A percentile compares a stretch with the other conserved stretches of the same genome.
These are phyloP conservation scores for Fusarium chaquense DNA, from an alignment of 2,329 filamentous ascomycete genomes.

Conservation along the genomic window DNA sequence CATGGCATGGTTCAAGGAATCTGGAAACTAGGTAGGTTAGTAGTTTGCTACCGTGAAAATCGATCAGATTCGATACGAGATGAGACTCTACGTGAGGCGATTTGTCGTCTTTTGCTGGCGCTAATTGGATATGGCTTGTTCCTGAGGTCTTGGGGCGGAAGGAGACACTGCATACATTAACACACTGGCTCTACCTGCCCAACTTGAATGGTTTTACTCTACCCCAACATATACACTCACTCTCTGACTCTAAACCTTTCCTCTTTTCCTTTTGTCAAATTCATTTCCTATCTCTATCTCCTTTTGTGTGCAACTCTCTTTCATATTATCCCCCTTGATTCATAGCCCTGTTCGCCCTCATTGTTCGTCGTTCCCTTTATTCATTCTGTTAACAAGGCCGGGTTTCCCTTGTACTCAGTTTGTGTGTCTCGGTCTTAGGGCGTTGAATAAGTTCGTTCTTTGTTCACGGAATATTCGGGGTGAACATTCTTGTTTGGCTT, in stretches of 20 bases:
- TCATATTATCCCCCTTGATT: slow-evolving; percentile 26
- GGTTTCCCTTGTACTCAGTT: slow-evolving; percentile 22
- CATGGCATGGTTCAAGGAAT: slow-evolving; percentile 4
- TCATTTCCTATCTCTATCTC: slow-evolving; percentile 29
- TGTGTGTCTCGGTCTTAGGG: slow-evolving; percentile 18
- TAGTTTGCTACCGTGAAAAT: slow-evolving; percentile 3
- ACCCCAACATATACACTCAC: slow-evolving; percentile 13
- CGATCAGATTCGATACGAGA: slow-evolving; percentile 36
- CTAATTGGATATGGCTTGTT: slow-evolving; percentile 29
- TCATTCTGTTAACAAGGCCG: slow-evolving; percentile 23
- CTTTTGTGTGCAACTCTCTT: slow-evolving; percentile 19
- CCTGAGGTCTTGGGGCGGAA: slow-evolving; percentile 1
- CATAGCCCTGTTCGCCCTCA: slow-evolving; percentile 24
- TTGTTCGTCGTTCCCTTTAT: slow-evolving; percentile 27
- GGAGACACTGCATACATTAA: slow-evolving; percentile 30
- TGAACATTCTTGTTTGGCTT: not conserved
- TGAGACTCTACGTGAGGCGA: slow-evolving; percentile 31
- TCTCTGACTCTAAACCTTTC: slow-evolving; percentile 19
- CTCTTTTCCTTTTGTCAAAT: slow-evolving; percentile 31
- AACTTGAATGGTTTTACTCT: slow-evolving; percentile 24
- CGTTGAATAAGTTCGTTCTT: slow-evolving; percentile 34
- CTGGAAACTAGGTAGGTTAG: not conserved
- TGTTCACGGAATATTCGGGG: slow-evolving; percentile 10
- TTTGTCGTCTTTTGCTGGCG: slow-evolving; percentile 16
- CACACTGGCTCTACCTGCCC: slow-evolving; percentile 15